Evolutionary conservation across 148 eudicot genomes (phyloP).

Genomic region (Cornus kousa): DNA sequence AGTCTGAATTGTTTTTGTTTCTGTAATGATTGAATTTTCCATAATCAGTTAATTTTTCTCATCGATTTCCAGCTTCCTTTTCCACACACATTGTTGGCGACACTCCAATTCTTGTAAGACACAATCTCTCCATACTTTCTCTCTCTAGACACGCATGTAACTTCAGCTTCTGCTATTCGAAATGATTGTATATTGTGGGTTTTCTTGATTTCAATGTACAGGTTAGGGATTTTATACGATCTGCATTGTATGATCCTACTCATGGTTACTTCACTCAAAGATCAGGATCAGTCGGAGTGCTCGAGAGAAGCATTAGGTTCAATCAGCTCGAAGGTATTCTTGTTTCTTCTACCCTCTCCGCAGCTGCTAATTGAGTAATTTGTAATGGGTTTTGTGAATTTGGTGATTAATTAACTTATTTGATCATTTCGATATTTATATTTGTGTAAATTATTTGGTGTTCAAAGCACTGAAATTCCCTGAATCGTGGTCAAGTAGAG

Average conservation of each 20-base stretch:
- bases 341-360: constrained; percentile 3
- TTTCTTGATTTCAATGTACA: constrained; percentile 14
- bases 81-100: constrained; percentile 51
- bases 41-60: constrained; percentile 11
- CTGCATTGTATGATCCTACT: constrained; percentile 73
- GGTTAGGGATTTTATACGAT: constrained; percentile 90
- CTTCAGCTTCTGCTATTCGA: neutral
- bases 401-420: neutral
- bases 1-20: neutral
- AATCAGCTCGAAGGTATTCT: constrained; percentile 68
- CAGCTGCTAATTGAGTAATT: neutral
- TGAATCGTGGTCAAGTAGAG: neutral
- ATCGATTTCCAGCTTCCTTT: constrained; percentile 26
- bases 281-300: constrained; percentile 80
- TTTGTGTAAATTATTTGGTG: neutral
- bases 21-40: neutral
- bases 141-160: neutral
- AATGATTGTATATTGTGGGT: neutral
- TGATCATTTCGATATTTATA: neutral
- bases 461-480: too few relatives aligned
- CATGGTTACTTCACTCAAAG: constrained; percentile 85
- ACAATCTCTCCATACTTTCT: neutral
- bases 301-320: constrained; percentile 71
- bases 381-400: neutral
- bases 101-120: constrained; percentile 48